Evolutionary conservation across 257 asterid genomes (phyloP).

Genomic region (Eucommia ulmoides): DNA sequence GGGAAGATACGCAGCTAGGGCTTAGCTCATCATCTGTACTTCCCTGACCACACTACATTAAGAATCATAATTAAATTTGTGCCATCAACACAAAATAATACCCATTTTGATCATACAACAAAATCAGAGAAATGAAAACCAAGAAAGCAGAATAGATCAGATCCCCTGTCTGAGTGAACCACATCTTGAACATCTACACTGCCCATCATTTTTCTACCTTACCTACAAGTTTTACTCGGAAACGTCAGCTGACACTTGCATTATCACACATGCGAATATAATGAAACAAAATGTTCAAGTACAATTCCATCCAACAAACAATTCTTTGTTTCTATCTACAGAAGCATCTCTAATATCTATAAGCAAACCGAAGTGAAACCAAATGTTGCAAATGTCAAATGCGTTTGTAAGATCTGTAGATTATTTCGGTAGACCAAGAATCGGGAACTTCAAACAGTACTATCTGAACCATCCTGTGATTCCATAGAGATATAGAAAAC

Average conservation of each 20-base stretch:
- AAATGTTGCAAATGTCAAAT: neutral
- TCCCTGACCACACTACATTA: slow-evolving; percentile 91
- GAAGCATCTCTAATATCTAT: neutral
- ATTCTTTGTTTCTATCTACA: too few species aligned
- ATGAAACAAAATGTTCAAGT: neutral
- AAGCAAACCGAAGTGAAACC: neutral
- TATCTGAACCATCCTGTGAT: neutral
- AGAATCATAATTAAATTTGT: too few species aligned
- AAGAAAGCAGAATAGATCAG: neutral
- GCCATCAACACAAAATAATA: too few species aligned
- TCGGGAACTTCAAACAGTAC: neutral
- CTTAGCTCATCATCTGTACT: slow-evolving; percentile 95
- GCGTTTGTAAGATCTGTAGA: neutral
- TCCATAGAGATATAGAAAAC: neutral
- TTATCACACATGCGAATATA: neutral
- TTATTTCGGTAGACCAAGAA: neutral
- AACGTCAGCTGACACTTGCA: neutral
- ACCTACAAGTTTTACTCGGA: neutral
- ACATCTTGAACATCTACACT: neutral
- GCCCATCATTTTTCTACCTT: neutral
- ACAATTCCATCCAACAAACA: too few species aligned
- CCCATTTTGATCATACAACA: too few species aligned
- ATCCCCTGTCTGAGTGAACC: neutral
- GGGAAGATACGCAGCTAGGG: slow-evolving; percentile 76
- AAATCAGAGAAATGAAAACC: neutral